phyloP scores from a whole-genome alignment of 2,329 filamentous ascomycete species.

The Cladophialophora chaetospira region DNA sequence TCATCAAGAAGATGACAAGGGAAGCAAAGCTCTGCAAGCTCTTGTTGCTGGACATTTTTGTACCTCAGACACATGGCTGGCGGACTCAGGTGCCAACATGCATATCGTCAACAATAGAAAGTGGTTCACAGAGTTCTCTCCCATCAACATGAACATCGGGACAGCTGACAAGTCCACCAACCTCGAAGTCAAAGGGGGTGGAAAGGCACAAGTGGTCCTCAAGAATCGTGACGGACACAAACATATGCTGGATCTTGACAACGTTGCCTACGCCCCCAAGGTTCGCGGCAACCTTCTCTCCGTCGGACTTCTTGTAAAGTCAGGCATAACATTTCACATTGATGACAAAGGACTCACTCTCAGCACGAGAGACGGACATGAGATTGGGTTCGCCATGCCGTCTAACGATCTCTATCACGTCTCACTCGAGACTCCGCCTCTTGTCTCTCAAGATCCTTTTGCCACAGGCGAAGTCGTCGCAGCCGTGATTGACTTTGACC shows the following conservation, averaged over 20 bases:
- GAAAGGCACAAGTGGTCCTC: background rate
- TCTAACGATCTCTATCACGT: background rate
- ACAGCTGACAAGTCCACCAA: background rate
- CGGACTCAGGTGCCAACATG: slow-evolving; percentile 2
- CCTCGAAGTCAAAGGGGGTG: background rate
- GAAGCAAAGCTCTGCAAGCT: background rate
- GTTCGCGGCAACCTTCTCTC: slow-evolving; percentile 4
- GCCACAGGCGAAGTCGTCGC: no score
- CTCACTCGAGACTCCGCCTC: background rate
- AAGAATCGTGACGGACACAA: background rate
- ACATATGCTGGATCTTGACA: background rate
- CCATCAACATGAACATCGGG: background rate
- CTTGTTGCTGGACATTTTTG: background rate
- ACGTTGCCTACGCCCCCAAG: slow-evolving; percentile 4
- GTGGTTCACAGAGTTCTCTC: slow-evolving; percentile 4
- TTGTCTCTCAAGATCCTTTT: background rate
- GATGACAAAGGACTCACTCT: background rate
- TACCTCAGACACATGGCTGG: slow-evolving; percentile 6
- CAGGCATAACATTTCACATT: background rate
- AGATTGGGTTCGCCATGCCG: background rate
- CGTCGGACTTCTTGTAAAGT: background rate
- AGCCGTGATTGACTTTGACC: slow-evolving; percentile 1
- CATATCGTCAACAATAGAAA: slow-evolving; percentile 11
- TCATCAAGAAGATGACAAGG: background rate
- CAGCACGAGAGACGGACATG: background rate